phyloP scores from a whole-genome alignment of 2,329 filamentous ascomycete genomes.

The Apiospora phragmitis region DNA sequence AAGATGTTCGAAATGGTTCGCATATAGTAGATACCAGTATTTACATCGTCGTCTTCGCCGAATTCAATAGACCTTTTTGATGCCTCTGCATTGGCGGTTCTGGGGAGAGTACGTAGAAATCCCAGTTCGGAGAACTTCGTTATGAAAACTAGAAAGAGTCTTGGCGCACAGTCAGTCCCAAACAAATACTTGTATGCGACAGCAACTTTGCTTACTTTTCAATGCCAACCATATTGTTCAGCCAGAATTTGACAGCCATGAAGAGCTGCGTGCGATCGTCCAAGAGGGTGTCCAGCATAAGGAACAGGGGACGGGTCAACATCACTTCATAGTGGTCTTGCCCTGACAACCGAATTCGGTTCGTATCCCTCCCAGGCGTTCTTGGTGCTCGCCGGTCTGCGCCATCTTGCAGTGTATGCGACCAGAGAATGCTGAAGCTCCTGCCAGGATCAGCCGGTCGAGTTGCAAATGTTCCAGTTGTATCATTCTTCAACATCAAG shows the following conservation, averaged over 20 bases:
- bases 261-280: conserved; percentile 74
- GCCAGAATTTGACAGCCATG: conserved; percentile 78
- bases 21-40: conserved; percentile 77
- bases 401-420: conserved; percentile 70
- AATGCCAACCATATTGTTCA: conserved; percentile 65
- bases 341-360: conserved; percentile 47
- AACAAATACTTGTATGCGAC: neutral
- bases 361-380: conserved; percentile 34
- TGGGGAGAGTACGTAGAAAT: conserved; percentile 45
- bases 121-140: conserved; percentile 56
- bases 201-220: conserved; percentile 52
- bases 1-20: conserved; percentile 74
- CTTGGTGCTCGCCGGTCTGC: conserved; percentile 44
- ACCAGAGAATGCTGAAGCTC: conserved; percentile 77
- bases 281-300: conserved; percentile 76
- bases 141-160: conserved; percentile 62
- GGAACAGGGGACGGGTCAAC: conserved; percentile 76
- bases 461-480: conserved; percentile 46
- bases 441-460: conserved; percentile 62
- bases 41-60: conserved; percentile 65
- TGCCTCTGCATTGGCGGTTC: conserved; percentile 23
- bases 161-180: conserved; percentile 29
- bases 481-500: conserved; percentile 61
- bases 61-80: conserved; percentile 36
- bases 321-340: conserved; percentile 69